Percentiles rank a stretch among this genome's conserved stretches.
Evolutionary conservation across 2,329 filamentous ascomycete species (phyloP).

Genomic region (Mycocentrospora acerina): DNA sequence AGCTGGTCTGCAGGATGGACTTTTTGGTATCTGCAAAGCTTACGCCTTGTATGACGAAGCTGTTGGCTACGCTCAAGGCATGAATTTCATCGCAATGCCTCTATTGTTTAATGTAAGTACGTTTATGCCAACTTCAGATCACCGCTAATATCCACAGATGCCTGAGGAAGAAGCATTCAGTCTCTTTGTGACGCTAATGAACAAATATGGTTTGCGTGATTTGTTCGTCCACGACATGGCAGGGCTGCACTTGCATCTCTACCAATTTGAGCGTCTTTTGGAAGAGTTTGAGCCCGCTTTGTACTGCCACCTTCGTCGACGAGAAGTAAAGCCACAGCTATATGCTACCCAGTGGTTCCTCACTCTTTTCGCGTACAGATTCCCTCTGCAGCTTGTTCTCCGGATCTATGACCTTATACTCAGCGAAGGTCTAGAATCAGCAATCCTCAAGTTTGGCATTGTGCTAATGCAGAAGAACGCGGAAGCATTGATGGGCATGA

Average conservation of each 20-base stretch:
- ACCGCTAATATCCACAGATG: conserved; percentile 70
- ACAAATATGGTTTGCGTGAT: conserved; percentile 89
- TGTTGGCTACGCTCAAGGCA: conserved; percentile 96
- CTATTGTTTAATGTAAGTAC: conserved; percentile 80
- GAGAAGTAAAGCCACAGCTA: conserved; percentile 83
- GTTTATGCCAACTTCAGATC: conserved; percentile 57
- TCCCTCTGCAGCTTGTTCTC: conserved; percentile 91
- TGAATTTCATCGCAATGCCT: conserved; percentile 98
- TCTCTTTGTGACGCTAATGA: conserved; percentile 90
- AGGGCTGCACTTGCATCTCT: conserved; percentile 87
- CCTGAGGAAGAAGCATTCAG: conserved; percentile 96
- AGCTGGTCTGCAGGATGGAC: conserved; percentile 85
- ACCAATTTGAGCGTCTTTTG: conserved; percentile 90
- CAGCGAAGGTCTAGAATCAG: conserved; percentile 82
- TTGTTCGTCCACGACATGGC: conserved; percentile 97
- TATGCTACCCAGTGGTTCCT: conserved; percentile 99
- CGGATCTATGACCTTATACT: conserved; percentile 95
- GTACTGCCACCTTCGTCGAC: conserved; percentile 88
- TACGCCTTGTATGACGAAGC: conserved; percentile 94
- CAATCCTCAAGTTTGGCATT: conserved; percentile 91
- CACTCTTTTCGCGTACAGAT: conserved; percentile 96
- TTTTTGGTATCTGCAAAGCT: conserved; percentile 95
- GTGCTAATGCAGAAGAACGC: conserved; percentile 96
- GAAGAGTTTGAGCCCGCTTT: conserved; percentile 93
- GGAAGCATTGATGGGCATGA: conserved; percentile 73